Percentiles rank a stretch among this genome's conserved stretches.
phyloP scores from a whole-genome alignment of 2,329 filamentous ascomycete genomes.

The Paramyrothecium sp. region DNA sequence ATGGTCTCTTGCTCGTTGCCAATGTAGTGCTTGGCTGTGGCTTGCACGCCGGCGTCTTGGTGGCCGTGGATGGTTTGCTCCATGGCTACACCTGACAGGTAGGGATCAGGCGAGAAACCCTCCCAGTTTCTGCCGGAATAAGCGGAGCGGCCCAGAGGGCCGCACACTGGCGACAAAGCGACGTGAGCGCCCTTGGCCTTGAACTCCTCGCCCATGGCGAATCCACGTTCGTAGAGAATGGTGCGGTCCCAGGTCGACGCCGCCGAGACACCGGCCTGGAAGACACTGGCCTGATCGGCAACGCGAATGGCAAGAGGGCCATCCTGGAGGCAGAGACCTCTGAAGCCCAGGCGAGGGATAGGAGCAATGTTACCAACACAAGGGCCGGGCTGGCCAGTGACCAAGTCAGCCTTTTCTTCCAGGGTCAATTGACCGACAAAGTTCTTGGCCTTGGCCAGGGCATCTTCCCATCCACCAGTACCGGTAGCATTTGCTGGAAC shows the following conservation, averaged over 20 bases:
- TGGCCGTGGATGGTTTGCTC: conserved; percentile 29
- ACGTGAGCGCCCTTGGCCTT: conserved; percentile 72
- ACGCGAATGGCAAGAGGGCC: conserved; percentile 27
- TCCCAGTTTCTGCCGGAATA: conserved; percentile 65
- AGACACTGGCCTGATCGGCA: conserved; percentile 44
- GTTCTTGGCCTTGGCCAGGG: conserved; percentile 32
- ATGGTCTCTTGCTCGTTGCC: conserved; percentile 33
- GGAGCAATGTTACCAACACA: conserved; percentile 33
- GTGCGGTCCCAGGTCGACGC: conserved; percentile 64
- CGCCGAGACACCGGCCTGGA: conserved; percentile 61
- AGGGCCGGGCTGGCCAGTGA: conserved; percentile 30
- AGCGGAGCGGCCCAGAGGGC: conserved; percentile 41
- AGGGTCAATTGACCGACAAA: conserved; percentile 25
- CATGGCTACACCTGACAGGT: conserved; percentile 58
- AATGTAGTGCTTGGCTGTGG: conserved; percentile 37
- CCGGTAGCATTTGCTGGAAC: conserved; percentile 33
- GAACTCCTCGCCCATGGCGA: conserved; percentile 56
- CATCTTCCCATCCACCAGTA: conserved; percentile 30
- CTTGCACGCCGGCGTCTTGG: conserved; percentile 35
- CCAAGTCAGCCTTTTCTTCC: conserved; percentile 29
- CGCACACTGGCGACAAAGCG: conserved; percentile 47
- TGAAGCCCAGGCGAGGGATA: conserved; percentile 39
- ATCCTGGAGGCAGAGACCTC: conserved; percentile 39
- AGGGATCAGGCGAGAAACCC: conserved; percentile 62
- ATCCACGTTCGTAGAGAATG: conserved; percentile 63